phyloP scores from a whole-genome alignment of 2,329 filamentous ascomycete genomes.

The Penicillium decumbens region DNA sequence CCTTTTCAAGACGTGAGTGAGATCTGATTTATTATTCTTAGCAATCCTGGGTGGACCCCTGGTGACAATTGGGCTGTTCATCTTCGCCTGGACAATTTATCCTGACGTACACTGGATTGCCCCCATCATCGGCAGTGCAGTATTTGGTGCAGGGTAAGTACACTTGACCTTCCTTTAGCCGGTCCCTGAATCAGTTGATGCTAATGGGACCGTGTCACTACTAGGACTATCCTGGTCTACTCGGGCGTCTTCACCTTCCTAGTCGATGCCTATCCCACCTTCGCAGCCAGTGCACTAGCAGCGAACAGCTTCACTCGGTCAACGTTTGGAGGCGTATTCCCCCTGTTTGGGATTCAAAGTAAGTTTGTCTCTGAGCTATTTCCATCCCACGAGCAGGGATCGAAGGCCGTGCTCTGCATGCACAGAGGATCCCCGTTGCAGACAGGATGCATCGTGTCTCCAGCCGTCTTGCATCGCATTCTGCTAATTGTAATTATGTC shows the following conservation, averaged over 20 bases:
- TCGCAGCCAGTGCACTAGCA: conserved; percentile 61
- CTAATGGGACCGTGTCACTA: conserved; percentile 19
- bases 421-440: conserved; percentile 4
- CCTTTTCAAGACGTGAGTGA: neutral
- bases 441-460: conserved; percentile 8
- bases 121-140: conserved; percentile 65
- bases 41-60: conserved; percentile 68
- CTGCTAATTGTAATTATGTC: neutral
- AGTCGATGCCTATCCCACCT: conserved; percentile 55
- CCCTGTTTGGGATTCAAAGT: conserved; percentile 64
- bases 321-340: conserved; percentile 72
- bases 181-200: conserved; percentile 14
- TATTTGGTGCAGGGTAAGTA: conserved; percentile 68
- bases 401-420: conserved; percentile 14
- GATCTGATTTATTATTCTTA: conserved; percentile 14
- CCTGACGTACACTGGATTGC: conserved; percentile 68
- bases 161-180: conserved; percentile 7
- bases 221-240: conserved; percentile 70
- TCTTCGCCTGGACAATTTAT: conserved; percentile 83
- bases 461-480: conserved; percentile 3
- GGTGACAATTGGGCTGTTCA: conserved; percentile 77
- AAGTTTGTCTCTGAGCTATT: conserved; percentile 21
- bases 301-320: conserved; percentile 78
- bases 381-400: neutral
- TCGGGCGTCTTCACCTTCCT: conserved; percentile 84